Percentiles rank a stretch among this genome's conserved stretches.
phyloP scores from a whole-genome alignment of 108 stramenopile genomes.

The Cyclotella cryptica region DNA sequence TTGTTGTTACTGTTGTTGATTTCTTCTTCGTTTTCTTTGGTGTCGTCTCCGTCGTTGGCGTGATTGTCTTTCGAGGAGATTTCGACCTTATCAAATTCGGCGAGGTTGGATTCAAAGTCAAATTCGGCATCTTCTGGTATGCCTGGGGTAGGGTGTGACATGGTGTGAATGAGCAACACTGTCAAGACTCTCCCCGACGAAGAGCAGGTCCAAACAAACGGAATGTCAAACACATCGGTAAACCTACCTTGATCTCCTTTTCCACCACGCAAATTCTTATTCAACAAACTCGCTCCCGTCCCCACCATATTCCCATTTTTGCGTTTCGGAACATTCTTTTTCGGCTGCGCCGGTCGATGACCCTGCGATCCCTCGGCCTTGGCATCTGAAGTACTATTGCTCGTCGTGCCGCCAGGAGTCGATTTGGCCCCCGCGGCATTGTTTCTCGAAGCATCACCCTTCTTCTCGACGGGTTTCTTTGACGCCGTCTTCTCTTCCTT shows the following conservation, averaged over 20 bases:
- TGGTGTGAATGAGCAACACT: background rate
- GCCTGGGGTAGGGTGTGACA: background rate
- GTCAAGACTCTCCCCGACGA: background rate
- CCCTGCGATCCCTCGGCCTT: constrained; percentile 31
- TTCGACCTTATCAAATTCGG: constrained; percentile 66
- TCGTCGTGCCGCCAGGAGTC: background rate
- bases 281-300: constrained; percentile 79
- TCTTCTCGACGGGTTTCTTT: background rate
- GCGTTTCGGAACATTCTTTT: constrained; percentile 7
- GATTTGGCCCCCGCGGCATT: background rate
- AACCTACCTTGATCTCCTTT: constrained; percentile 39
- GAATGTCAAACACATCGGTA: background rate
- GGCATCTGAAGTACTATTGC: constrained; percentile 3
- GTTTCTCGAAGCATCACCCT: background rate
- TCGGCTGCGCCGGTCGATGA: constrained; percentile 20
- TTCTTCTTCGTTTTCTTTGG: constrained; percentile 43
- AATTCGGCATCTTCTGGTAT: constrained; percentile 54
- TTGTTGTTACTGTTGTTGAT: constrained; percentile 8
- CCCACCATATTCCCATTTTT: constrained; percentile 61
- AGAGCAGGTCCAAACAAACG: background rate
- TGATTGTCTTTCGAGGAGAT: constrained; percentile 43
- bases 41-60: constrained; percentile 31
- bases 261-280: constrained; percentile 72
- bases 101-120: constrained; percentile 82
- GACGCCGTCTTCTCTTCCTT: background rate